Evolutionary conservation across 352 stramenopile genomes (phyloP), one percentile per base, ranked within the genome.

Genomic region (Pythium dissotocum): DNA sequence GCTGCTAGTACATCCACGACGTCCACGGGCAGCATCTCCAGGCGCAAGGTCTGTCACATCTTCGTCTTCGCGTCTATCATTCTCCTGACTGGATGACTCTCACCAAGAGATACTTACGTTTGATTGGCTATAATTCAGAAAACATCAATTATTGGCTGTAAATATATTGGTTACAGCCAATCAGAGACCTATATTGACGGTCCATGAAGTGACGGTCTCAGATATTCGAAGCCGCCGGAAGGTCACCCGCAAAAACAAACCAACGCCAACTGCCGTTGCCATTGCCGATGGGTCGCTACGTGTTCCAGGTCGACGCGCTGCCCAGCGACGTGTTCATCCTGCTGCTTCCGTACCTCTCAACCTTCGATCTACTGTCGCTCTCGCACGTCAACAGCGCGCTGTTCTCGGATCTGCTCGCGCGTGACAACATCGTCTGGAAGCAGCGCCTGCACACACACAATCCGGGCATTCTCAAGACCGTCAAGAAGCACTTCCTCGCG

Each of bases 301-400:
- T 44, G 36, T 44, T 18, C 36, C 4, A 44, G 12, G 10, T 44
- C 36, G 36, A 44, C 36, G 36, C 57, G 38, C 57, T 63, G 38
- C 57, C 57, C 33, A 42, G 42, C 30, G 57, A 55, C 24, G 13
- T 63, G 32, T 12, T 65, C 7, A 24, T 30, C 21, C 21, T 58
- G 59, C 59, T 65, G 59, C 32, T 55, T 10, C 18, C 46, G 48
- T 52, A 58, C 24, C 59, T 65, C 59, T 58, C 59, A 21, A 51
- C 46, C n/a, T 65, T 65, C 24, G 59, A 65, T 38, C 46, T 65
- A 6, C 21, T 65, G 16, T 51, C 21, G 12, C 46, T 65, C 3
- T 65, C 59, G 4, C 59, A 65, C 26, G 49, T 44, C 2, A 56
- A 38, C 35, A 49, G 33, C 21, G 32, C 10, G 0, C 40, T 65